Conservation (phyloP, 768 basidiomycete genomes). For the Chalciporus piperatus region DNA sequence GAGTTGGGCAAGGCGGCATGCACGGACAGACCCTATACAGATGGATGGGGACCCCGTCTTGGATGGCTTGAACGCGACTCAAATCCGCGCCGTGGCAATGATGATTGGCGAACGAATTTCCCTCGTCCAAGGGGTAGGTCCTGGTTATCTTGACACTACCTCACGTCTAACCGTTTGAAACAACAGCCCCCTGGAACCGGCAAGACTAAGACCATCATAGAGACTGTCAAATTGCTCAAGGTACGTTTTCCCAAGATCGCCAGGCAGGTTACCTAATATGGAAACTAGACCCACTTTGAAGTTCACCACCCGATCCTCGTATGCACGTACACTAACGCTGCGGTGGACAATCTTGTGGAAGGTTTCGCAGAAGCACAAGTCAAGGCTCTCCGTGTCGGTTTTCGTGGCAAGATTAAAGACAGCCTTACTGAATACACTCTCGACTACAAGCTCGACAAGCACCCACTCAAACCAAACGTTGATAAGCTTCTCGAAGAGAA, state of each 20-base stretch:
- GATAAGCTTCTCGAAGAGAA: slow-evolving; percentile 41
- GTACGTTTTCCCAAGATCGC: slow-evolving; percentile 26
- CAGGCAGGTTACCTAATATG: neutral
- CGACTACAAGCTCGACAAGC: slow-evolving; percentile 58
- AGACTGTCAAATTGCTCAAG: slow-evolving; percentile 79
- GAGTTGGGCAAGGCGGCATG: slow-evolving; percentile 79
- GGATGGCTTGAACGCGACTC: slow-evolving; percentile 64
- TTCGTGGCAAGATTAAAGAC: slow-evolving; percentile 53
- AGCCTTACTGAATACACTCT: slow-evolving; percentile 58
- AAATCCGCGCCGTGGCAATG: slow-evolving; percentile 76
- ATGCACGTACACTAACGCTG: slow-evolving; percentile 93
- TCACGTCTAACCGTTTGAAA: neutral
- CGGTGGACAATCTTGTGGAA: slow-evolving; percentile 87
- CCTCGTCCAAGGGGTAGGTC: slow-evolving; percentile 80
- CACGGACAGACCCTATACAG: slow-evolving; percentile 51
- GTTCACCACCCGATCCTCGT: slow-evolving; percentile 83
- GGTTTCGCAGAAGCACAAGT: slow-evolving; percentile 61
- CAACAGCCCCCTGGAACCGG: slow-evolving; percentile 85
- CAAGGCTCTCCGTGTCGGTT: slow-evolving; percentile 76
- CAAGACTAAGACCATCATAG: slow-evolving; percentile 91
- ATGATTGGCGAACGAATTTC: slow-evolving; percentile 81
- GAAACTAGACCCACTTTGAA: slow-evolving; percentile 66
- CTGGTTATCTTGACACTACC: neutral
- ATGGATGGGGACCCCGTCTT: slow-evolving; percentile 80
- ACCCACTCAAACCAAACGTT: slow-evolving; percentile 50